Base-by-base conservation (phyloP, 495 filamentous ascomycete species). In the Trichodelitschia bisporula region DNA sequence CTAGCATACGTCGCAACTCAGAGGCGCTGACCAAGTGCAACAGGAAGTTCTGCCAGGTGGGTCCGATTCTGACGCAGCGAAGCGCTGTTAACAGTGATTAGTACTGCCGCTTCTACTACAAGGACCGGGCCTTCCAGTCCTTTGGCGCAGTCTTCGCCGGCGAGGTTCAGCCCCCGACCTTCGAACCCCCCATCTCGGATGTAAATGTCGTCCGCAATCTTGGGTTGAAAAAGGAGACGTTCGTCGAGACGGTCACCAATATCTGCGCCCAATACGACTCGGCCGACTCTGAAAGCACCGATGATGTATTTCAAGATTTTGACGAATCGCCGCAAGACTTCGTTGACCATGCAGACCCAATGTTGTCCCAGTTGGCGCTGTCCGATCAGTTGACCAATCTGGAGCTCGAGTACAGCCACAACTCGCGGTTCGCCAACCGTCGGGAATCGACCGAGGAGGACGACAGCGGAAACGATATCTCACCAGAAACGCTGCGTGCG, bases 71-170 rank as follows among this genome's bases (percentile, higher is more conserved):
- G n/a, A n/a, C n/a, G n/a, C n/a, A n/a, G n/a, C n/a, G 15, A 15
- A 51, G 50, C 37, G 36, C 12, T 11, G 46, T 47, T 32, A 28
- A 44, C 15, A 37, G 39, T 25, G 52, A 49, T 28, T 45, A 52
- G 24, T 33, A 36, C 15, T 54, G 50, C 36, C 44, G 50, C 10
- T 49, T 49, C 2, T 47, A 42, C 30, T 47, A 45, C 32, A 37
- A 32, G n/a, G 49, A 54, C 28, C 50, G 50, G 12, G 31, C 43
- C 26, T 48, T 38, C 30, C 35, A 39, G n/a, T 52, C 49, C 15
- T 49, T 54, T 32, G 40, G 45, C 3, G 29, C 38, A 14, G 42
- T 47, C 21, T 32, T 51, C 24, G 26, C 26, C 25, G 33, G 32
- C 19, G 29, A 37, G 16, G 9, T 37, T 11, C 24, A 33, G 15